Evolutionary conservation across 352 stramenopile species (phyloP).

Genomic region (Phytophthora multivora): DNA sequence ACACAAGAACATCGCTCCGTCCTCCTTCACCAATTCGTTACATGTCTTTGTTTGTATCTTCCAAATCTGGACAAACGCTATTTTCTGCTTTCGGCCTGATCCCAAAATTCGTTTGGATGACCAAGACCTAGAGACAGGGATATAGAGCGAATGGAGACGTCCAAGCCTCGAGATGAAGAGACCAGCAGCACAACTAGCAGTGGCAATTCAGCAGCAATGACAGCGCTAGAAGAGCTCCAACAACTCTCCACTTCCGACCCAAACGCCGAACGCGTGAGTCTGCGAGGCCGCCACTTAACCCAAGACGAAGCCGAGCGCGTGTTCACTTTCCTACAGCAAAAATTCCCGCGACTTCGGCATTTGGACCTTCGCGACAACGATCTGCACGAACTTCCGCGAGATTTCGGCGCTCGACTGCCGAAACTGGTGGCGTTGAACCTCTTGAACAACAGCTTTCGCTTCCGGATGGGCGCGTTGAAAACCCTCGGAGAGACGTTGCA

Average conservation of each 20-base stretch:
- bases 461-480: conserved; percentile 36
- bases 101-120: conserved; percentile 18
- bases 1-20: too few relatives aligned
- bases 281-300: conserved; percentile 41
- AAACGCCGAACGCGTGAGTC: conserved; percentile 47
- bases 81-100: conserved; percentile 31
- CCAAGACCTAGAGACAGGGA: conserved; percentile 5
- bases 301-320: conserved; percentile 28
- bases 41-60: conserved; percentile 6
- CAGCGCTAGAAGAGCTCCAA: conserved; percentile 54
- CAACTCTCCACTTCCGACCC: conserved; percentile 44
- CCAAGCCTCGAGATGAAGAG: conserved; percentile 15
- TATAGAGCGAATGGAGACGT: conserved; percentile 17
- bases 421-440: conserved; percentile 70
- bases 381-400: conserved; percentile 40
- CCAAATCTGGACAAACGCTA: conserved; percentile 28
- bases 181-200: conserved; percentile 25
- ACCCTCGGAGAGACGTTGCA: conserved; percentile 50
- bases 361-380: conserved; percentile 66
- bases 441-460: conserved; percentile 51
- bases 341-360: conserved; percentile 56
- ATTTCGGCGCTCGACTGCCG: conserved; percentile 45
- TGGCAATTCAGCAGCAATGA: conserved; percentile 32
- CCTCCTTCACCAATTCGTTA: conserved; percentile 12
- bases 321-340: conserved; percentile 41